Percentiles rank a stretch among this genome's conserved stretches.
phyloP scores from a whole-genome alignment of 2,329 filamentous ascomycete species.

The Alternaria brassicae region DNA sequence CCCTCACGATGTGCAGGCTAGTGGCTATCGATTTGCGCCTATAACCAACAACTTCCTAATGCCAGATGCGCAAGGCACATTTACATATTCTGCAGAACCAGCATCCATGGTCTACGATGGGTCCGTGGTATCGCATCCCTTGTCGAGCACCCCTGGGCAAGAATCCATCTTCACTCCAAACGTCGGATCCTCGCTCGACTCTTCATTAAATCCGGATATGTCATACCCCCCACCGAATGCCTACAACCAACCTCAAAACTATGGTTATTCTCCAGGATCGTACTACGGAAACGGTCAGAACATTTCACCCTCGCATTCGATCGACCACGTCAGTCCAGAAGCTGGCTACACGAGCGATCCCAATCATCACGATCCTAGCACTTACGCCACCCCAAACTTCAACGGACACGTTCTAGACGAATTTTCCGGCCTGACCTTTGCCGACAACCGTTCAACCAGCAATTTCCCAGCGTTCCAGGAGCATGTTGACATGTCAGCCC shows the following conservation, averaged over 20 bases:
- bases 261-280: constrained; percentile 38
- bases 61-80: constrained; percentile 44
- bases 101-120: constrained; percentile 43
- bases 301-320: constrained; percentile 49
- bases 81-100: constrained; percentile 47
- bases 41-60: constrained; percentile 35
- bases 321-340: constrained; percentile 49
- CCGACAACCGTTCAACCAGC: constrained; percentile 31
- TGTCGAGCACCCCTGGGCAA: constrained; percentile 32
- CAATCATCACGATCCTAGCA: constrained; percentile 41
- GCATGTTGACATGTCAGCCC: constrained; percentile 36
- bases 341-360: constrained; percentile 45
- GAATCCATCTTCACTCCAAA: constrained; percentile 44
- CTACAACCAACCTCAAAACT: constrained; percentile 36
- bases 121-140: constrained; percentile 33
- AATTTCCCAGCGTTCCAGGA: constrained; percentile 34
- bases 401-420: constrained; percentile 43
- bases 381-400: constrained; percentile 44
- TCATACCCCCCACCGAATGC: constrained; percentile 40
- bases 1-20: constrained; percentile 41
- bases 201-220: constrained; percentile 44
- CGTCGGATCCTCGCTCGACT: constrained; percentile 46
- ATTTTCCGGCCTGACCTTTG: constrained; percentile 37
- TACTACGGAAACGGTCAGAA: constrained; percentile 42
- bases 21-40: constrained; percentile 32